Conservation (phyloP, 1,139 yeast genomes). For the Candida pseudocylindracea region DNA sequence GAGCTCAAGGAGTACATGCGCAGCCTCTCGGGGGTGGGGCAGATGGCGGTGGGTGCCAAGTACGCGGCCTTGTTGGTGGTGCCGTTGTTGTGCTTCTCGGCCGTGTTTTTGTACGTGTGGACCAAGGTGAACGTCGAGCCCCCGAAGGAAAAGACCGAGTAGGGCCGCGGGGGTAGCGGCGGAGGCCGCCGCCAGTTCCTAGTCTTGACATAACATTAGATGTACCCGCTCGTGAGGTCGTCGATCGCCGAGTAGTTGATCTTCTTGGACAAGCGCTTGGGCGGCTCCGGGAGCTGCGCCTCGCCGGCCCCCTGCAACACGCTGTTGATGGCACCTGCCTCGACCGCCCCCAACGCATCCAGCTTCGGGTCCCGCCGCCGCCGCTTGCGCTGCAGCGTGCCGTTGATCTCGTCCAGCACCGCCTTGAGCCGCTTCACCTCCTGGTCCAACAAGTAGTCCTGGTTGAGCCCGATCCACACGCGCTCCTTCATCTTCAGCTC, state of each 20-base stretch:
- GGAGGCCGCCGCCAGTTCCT: too few species aligned
- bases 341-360: constrained; percentile 11
- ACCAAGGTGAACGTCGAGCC: not conserved
- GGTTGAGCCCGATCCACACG: constrained; percentile 77
- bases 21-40: too few species aligned
- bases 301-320: constrained; percentile 18
- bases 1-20: too few species aligned
- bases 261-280: constrained; percentile 61
- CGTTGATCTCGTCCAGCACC: constrained; percentile 72
- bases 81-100: too few species aligned
- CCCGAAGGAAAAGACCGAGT: not conserved
- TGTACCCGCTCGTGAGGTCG: constrained; percentile 11
- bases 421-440: constrained; percentile 65
- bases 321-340: constrained; percentile 3
- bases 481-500: constrained; percentile 52
- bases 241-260: constrained; percentile 68
- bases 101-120: too few species aligned
- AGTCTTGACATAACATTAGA: too few species aligned
- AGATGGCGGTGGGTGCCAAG: too few species aligned
- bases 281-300: too few species aligned
- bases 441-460: constrained; percentile 67
- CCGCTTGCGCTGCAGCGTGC: constrained; percentile 26
- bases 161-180: too few species aligned
- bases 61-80: too few species aligned
- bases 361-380: constrained; percentile 15